Conservation (phyloP, 495 filamentous ascomycete species). For the Lepidopterella palustris region DNA sequence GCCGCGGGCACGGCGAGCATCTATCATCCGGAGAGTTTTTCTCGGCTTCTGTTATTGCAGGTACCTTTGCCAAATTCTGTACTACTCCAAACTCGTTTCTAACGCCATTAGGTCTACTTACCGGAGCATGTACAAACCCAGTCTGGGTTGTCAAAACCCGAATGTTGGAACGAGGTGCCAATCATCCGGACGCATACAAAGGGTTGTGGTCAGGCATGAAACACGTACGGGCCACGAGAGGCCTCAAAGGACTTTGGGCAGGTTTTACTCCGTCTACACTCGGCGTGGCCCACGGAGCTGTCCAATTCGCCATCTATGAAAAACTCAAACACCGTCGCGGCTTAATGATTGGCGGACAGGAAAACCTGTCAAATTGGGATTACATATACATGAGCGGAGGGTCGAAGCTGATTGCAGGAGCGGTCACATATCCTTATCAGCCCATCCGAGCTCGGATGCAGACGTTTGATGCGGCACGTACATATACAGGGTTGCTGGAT, state of each 20-base stretch:
- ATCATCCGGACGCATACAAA: constrained; percentile 72
- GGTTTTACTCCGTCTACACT: constrained; percentile 76
- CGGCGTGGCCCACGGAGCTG: constrained; percentile 88
- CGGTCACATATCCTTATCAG: constrained; percentile 88
- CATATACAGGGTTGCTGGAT: constrained; percentile 64
- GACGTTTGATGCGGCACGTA: constrained; percentile 68
- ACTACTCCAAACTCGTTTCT: constrained; percentile 2
- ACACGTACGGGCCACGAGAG: constrained; percentile 61
- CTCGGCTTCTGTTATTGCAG: constrained; percentile 68
- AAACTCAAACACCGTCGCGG: constrained; percentile 61
- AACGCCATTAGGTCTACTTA: constrained; percentile 48
- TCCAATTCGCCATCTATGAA: constrained; percentile 96
- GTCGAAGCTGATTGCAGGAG: constrained; percentile 83
- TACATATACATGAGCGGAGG: constrained; percentile 68
- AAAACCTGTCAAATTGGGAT: constrained; percentile 61
- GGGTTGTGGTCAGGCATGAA: constrained; percentile 61
- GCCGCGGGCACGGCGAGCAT: constrained; percentile 20
- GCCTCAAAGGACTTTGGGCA: constrained; percentile 71
- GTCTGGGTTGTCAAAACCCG: constrained; percentile 99
- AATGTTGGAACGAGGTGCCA: constrained; percentile 78
- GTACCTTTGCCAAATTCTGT: no score
- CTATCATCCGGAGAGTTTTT: constrained; percentile 78
- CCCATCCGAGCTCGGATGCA: constrained; percentile 83
- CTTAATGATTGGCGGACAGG: constrained; percentile 33
- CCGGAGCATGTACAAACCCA: constrained; percentile 81